Evolutionary conservation across 106 monocot genomes (phyloP), one percentile per base, ranked within the genome.

Genomic region (Hemerocallis citrina): DNA sequence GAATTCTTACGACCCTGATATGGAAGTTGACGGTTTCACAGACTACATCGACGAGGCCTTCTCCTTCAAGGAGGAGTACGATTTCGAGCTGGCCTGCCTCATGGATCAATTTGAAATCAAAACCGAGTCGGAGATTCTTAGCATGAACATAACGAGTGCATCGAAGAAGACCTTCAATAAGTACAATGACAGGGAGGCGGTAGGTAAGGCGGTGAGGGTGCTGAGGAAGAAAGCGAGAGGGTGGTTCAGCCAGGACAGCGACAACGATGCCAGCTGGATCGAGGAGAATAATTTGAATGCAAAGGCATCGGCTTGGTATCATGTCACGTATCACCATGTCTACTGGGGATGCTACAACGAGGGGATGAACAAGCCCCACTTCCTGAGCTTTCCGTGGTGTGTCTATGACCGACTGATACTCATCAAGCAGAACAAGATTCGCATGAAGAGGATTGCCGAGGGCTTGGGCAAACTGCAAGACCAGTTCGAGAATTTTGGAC

Each of bases 311-410:
- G 93, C 93, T 48, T 93, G 93, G 74, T 93, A 93, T 48, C 69
- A 93, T 48, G 93, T 93, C n/a, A 82, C 85, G 0, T 93, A 93
- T 44, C 81, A 93, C 55, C 70, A 72, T 0, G 68, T 71, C 8
- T 89, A 82, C 73, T 93, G 79, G 76, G 82, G 89, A 15, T 33
- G 46, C 48, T 82, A 77, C 44, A 85, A 85, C 29, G 74, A 71
- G 29, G 89, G 34, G 0, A 39, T 75, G 32, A 77, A 83, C 0
- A 55, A 85, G 66, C 79, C 79, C 6, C 93, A 93, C 64, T 78
- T 93, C 25, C 47, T 93, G 10, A 93, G 93, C 62, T 89, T 93
- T 61, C 69, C 89, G 0, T 93, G 93, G 89, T 89, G 93, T 51
- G 51, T 83, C n/a, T 83, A 73, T 46, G 89, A 93, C 28, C 85